Evolutionary conservation across 495 filamentous ascomycete genomes (phyloP), one percentile per base, ranked within the genome.

Genomic region (Elaphomyces granulatus): DNA sequence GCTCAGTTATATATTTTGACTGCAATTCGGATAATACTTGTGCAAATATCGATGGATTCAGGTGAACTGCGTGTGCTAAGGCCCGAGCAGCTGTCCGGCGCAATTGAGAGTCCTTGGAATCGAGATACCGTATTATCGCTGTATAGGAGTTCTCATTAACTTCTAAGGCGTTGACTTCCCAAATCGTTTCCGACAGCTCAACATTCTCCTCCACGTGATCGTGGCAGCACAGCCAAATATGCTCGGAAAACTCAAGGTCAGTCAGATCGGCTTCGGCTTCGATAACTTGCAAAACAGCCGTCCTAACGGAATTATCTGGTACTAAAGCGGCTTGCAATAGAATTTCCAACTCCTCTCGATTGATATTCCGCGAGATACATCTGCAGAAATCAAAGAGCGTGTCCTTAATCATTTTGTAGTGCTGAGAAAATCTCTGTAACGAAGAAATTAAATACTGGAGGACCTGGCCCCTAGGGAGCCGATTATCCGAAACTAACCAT

Each of bases 361-460:
- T 75, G 37, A 94, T 84, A 36, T 82, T 88, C 1, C 76, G 70
- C 1, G 85, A 75, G 36, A 94, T 68, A 40, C 75, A 85, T 39
- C 84, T 74, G 46, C 81, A 80, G 52, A 90, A 71, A 56, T 94
- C 85, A 19, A 76, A 65, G 34, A 98, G 67, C 45, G 83, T 92
- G 55, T 96, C 92, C 55, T 92, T 94, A 56, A 94, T 74, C 26
- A 84, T 59, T 57, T 90, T 93, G 62, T 94, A 94, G 55, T 96
- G 92, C 40, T 92, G 83, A 32, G 74, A 81, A 54, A 88, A 95
- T 47, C 66, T 71, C 48, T 92, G 84, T 83, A 96, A 93, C 2
- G 83, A 78, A 3, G 60, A 64, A 20, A 94, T 77, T 17, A 95
- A 61, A 1, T 73, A 67, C 8, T 67, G 51, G 0, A 96, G 55